Evolutionary conservation across 148 eudicot species (phyloP).

Genomic region (Arctostaphylos glauca): DNA sequence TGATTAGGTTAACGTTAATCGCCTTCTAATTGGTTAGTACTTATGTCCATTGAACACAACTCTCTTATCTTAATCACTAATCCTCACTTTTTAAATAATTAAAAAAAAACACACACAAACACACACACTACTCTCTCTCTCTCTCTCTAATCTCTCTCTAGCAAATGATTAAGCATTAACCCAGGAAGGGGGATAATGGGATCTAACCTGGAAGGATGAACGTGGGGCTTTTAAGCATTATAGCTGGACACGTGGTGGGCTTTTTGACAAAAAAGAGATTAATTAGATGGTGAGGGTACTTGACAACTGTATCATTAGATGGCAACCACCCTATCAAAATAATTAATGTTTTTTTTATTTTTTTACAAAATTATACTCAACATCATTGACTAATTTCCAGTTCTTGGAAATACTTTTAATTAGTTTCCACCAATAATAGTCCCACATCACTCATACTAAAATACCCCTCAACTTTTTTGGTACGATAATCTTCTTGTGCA

Average conservation of each 20-base stretch:
- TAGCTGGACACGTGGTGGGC: background rate
- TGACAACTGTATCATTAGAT: slow-evolving; percentile 3
- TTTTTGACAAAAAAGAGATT: background rate
- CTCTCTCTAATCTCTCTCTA: background rate
- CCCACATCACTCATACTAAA: background rate
- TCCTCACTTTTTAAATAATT: background rate
- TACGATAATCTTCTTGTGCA: too few species aligned
- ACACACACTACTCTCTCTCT: too few species aligned
- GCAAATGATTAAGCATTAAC: slow-evolving; percentile 6
- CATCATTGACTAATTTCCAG: slow-evolving; percentile 2
- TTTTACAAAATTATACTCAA: background rate
- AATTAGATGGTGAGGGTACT: background rate
- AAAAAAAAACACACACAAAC: too few species aligned
- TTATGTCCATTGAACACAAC: background rate
- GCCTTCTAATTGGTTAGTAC: slow-evolving; percentile 7
- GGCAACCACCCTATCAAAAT: background rate
- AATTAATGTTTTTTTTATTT: background rate
- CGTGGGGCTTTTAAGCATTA: background rate
- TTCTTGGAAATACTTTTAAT: background rate
- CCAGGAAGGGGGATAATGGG: background rate
- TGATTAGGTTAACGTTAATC: background rate
- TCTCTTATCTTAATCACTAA: background rate
- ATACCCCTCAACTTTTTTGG: too few species aligned
- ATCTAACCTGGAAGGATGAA: background rate
- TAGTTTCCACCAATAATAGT: background rate